Evolutionary conservation across 148 eudicot genomes (phyloP), one percentile per base, ranked within the genome.

Genomic region (Diospyros kaki): DNA sequence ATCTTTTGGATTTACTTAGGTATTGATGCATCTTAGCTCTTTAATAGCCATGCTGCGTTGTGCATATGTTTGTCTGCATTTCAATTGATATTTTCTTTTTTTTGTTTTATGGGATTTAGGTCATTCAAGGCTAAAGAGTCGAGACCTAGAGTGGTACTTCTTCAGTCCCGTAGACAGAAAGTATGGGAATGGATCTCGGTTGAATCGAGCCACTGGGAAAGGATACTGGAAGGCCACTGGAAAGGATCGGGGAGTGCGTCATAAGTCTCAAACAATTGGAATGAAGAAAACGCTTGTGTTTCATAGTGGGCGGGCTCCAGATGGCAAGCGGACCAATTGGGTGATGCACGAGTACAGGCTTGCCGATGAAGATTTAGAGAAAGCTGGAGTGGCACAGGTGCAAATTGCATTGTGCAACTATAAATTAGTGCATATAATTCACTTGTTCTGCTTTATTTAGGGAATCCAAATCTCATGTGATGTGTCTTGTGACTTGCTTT

Each of bases 171-270:
- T 76, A 72, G 85, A 82, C 71, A 82, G 82, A 44, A 82, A 82
- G 68, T 82, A 82, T 44, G 81, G 77, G 2, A 82, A 76, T 75
- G 85, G 85, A 14, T 82, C 77, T 7, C 75, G 85, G 45, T 75
- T 79, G 74, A 82, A 82, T 64, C 81, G 85, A 43, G 82, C 82
- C 11, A 82, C 85, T 2, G 81, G 79, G 40, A 72, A 67, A 39
- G 84, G 84, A 41, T 84, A 81, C 61, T 84, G 86, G 86, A 81
- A 84, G 72, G 86, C 84, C 18, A 84, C 86, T 42, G 86, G 86
- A 58, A 81, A 81, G 74, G 84, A 84, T 69, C 77, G 86, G n/a
- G 5, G 42, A 5, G 78, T 84, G 13, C 73, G 77, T 44, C 76
- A 76, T 61, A 84, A 64, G 50, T 77, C 74, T 13, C 71, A 77